Conservation (phyloP, 768 basidiomycete species). For the Amanita inopinata region DNA sequence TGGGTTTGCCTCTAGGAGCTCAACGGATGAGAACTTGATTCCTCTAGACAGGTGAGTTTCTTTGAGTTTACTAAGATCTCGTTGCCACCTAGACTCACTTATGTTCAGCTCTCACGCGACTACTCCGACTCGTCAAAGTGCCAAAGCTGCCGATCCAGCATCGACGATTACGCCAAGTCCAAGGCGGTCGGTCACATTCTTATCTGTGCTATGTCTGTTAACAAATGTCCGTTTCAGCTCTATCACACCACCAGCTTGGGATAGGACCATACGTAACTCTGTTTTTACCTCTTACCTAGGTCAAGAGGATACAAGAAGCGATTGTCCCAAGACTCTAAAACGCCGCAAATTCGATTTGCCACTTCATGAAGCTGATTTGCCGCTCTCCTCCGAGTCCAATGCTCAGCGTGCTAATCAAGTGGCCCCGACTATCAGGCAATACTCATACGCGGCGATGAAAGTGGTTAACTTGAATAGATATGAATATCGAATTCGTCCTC, state of each 20-base stretch:
- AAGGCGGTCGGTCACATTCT: not conserved
- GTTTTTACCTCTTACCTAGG: too few species aligned
- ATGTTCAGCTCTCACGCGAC: not conserved
- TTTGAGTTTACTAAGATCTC: not conserved
- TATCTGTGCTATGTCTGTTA: not conserved
- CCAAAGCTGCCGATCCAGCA: too few species aligned
- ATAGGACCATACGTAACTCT: too few species aligned
- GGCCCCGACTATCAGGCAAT: constrained; percentile 20
- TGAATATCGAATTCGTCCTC: constrained; percentile 40
- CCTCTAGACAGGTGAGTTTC: constrained; percentile 4
- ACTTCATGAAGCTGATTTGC: not conserved
- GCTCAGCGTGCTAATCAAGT: constrained; percentile 14
- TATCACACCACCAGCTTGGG: too few species aligned
- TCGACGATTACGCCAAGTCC: not conserved
- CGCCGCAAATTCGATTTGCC: not conserved
- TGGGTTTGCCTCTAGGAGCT: too few species aligned
- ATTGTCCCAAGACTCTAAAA: constrained; percentile 2
- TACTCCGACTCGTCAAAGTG: not conserved
- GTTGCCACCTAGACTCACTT: not conserved
- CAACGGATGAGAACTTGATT: too few species aligned
- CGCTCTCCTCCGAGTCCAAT: not conserved
- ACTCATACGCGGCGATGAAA: constrained; percentile 10
- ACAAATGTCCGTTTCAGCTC: not conserved
- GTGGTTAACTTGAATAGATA: constrained; percentile 28
- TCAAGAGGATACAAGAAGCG: not conserved